Percentiles rank a stretch among this genome's conserved stretches.
phyloP scores from a whole-genome alignment of 2,329 filamentous ascomycete species.

The Blastomyces parvus region DNA sequence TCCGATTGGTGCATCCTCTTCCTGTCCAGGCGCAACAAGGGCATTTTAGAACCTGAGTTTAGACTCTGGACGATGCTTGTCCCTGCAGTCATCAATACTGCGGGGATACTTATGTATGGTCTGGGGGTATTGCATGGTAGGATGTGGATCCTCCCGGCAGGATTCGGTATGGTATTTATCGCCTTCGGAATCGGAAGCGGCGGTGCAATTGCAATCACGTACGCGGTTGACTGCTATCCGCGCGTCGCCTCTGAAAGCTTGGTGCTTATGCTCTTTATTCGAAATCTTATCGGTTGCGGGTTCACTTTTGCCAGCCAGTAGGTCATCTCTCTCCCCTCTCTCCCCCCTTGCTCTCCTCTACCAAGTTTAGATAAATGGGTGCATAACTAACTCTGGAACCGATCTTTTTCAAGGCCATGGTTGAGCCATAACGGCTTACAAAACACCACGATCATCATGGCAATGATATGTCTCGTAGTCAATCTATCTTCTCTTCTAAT shows the following conservation, averaged over 20 bases:
- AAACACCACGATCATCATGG: conserved; percentile 27
- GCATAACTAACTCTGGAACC: neutral
- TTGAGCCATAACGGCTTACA: conserved; percentile 25
- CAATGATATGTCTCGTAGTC: conserved; percentile 19
- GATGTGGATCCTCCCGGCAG: conserved; percentile 22
- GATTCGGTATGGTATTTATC: conserved; percentile 24
- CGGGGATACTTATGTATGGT: conserved; percentile 22
- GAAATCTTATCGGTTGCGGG: conserved; percentile 30
- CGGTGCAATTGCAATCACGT: conserved; percentile 21
- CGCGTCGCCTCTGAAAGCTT: conserved; percentile 22
- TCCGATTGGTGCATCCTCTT: conserved; percentile 31
- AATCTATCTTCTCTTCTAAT: conserved; percentile 15
- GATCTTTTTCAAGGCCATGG: conserved; percentile 22
- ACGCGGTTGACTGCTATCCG: conserved; percentile 23
- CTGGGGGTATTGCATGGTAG: conserved; percentile 22
- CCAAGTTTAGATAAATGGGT: neutral
- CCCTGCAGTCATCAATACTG: conserved; percentile 21
- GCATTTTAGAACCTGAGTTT: conserved; percentile 40
- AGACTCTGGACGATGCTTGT: conserved; percentile 30
- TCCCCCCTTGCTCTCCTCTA: neutral
- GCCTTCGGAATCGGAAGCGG: conserved; percentile 22
- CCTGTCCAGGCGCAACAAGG: conserved; percentile 29
- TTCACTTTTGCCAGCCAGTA: conserved; percentile 27
- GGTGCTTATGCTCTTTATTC: conserved; percentile 30
- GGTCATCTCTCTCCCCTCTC: neutral